These are phyloP conservation scores for Trichoderma endophyticum DNA, from an alignment of 2,329 filamentous ascomycete genomes.

Conservation along the genomic window DNA sequence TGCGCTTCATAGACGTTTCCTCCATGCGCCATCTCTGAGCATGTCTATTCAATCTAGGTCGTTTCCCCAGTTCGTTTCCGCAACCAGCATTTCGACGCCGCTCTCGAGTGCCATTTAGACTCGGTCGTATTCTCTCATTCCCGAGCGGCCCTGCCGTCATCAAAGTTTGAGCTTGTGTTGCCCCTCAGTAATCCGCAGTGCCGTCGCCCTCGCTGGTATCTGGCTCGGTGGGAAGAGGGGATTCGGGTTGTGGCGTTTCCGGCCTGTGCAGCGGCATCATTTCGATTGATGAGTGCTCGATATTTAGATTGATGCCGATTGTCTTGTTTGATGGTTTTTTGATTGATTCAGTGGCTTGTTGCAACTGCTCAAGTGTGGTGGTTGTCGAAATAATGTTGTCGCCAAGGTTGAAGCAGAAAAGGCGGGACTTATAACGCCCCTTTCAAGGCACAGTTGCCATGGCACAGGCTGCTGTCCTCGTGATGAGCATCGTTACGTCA, in stretches of 20 bases:
- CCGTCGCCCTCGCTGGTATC: slow-evolving; percentile 32
- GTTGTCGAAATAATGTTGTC: background rate
- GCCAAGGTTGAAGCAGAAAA: background rate
- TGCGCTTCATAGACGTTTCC: background rate
- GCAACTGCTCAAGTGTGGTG: background rate
- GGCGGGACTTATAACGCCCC: slow-evolving; percentile 5
- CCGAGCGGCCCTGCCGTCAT: background rate
- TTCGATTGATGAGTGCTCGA: background rate
- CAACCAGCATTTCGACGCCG: background rate
- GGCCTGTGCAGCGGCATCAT: slow-evolving; percentile 27
- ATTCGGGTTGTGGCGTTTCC: slow-evolving; percentile 31
- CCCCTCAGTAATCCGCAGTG: slow-evolving; percentile 29
- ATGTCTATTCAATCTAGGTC: background rate
- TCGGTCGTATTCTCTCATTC: background rate
- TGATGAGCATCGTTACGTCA: slow-evolving; percentile 18
- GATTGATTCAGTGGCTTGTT: slow-evolving; percentile 2
- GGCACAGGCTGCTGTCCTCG: slow-evolving; percentile 9
- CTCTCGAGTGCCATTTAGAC: background rate
- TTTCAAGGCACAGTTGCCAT: background rate
- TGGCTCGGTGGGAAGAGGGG: slow-evolving; percentile 32
- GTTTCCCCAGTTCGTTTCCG: background rate
- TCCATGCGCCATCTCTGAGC: background rate
- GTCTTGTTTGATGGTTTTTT: background rate
- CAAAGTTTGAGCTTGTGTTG: background rate
- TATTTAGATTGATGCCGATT: background rate